Evolutionary conservation across 1,139 yeast genomes (phyloP).

Genomic region (Hanseniaspora sp.): DNA sequence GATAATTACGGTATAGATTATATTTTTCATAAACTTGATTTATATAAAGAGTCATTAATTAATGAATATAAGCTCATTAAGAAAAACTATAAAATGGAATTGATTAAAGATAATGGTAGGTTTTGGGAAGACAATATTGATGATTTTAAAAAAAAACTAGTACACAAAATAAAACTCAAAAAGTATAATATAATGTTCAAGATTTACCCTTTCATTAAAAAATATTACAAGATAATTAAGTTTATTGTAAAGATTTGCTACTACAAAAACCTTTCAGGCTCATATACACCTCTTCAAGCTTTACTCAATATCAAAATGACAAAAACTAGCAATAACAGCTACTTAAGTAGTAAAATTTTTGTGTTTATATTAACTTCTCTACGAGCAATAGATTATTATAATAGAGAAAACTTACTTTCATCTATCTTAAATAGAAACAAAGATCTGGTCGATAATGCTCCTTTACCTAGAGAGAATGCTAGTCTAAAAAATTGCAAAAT

Average conservation of each 20-base stretch:
- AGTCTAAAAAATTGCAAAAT: too few relatives aligned
- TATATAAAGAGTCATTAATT: not conserved
- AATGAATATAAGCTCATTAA: not conserved
- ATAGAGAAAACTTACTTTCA: slow-evolving; percentile 2
- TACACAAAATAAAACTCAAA: not conserved
- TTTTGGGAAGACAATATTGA: slow-evolving; percentile 13
- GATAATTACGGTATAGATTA: slow-evolving; percentile 12
- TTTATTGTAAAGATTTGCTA: slow-evolving; percentile 5
- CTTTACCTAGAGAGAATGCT: not conserved
- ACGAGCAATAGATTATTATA: slow-evolving; percentile 6
- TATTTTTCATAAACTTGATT: slow-evolving; percentile 4
- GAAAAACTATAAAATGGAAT: not conserved
- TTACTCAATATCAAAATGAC: slow-evolving; percentile 9
- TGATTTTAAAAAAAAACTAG: slow-evolving; percentile 1
- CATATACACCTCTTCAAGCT: slow-evolving; percentile 6
- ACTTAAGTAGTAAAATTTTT: slow-evolving; percentile 4
- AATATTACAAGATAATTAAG: not conserved
- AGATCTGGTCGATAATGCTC: not conserved
- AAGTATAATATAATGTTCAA: slow-evolving; percentile 7
- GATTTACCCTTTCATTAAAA: slow-evolving; percentile 9
- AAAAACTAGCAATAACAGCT: not conserved
- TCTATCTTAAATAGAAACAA: not conserved
- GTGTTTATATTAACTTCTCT: not conserved
- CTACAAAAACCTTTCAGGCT: not conserved
- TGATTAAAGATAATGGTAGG: slow-evolving; percentile 3